Evolutionary conservation across 441 rosid genomes (phyloP).

Genomic region (Kokia cookei): DNA sequence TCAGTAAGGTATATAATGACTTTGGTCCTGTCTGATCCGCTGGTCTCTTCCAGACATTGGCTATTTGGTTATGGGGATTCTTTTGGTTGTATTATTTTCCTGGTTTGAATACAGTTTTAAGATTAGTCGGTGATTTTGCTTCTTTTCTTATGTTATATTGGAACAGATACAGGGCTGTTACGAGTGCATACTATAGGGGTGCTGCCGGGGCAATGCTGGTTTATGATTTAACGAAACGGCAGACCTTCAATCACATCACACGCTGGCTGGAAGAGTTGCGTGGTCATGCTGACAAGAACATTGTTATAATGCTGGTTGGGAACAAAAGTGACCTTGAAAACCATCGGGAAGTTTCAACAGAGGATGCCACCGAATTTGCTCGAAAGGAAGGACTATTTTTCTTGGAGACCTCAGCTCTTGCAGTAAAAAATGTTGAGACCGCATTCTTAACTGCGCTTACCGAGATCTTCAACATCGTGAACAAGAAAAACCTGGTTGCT

Average conservation of each 20-base stretch:
- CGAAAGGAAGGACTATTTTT: conserved; percentile 63
- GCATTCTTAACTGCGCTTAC: conserved; percentile 63
- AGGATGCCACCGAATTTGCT: conserved; percentile 60
- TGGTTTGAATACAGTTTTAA: background rate
- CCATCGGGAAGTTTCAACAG: conserved; percentile 40
- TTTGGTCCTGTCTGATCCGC: background rate
- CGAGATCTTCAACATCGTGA: conserved; percentile 69
- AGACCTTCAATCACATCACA: conserved; percentile 61
- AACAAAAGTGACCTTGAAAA: conserved; percentile 61
- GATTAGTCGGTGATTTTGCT: background rate
- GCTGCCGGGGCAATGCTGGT: conserved; percentile 75
- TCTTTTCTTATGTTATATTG: background rate
- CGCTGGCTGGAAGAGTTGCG: conserved; percentile 70
- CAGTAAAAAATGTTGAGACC: conserved; percentile 48
- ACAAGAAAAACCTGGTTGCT: conserved; percentile 69
- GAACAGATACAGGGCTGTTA: conserved; percentile 73
- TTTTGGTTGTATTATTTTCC: background rate
- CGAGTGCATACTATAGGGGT: conserved; percentile 70
- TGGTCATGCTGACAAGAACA: conserved; percentile 73
- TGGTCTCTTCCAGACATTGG: background rate
- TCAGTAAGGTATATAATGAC: background rate
- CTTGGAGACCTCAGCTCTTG: conserved; percentile 56
- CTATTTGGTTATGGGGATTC: background rate
- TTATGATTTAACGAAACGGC: conserved; percentile 48
- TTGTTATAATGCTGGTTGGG: conserved; percentile 55